Base-by-base conservation (phyloP, 768 basidiomycete genomes). In the Lactarius evosmus region DNA sequence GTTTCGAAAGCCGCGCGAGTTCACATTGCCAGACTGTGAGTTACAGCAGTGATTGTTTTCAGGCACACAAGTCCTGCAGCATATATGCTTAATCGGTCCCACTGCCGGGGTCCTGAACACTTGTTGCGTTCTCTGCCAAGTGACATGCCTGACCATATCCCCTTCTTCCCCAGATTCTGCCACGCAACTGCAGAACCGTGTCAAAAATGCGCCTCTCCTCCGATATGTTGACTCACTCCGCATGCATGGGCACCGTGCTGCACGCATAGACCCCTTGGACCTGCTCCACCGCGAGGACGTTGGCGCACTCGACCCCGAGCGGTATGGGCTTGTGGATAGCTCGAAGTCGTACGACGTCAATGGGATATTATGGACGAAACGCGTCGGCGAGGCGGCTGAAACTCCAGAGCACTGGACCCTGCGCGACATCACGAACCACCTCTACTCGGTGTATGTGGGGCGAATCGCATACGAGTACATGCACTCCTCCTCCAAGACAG, bases 391-490 rank as follows among this genome's bases (percentile, higher is more conserved):
- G 33, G 64, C 70, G 41, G 62, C 69, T 7, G 70, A 72, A 5
- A 71, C 73, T 5, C 78, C 70, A 3, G 75, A 70, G 74, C 79
- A 73, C 73, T 91, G 89, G 87, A 82, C 83, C 1, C 78, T 96
- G 29, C 80, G 80, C 34, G 82, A 90, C 50, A 91, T 97, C 63
- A 82, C 81, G 3, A 72, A 78, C 17, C 88, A 91, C 72, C 78
- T 97, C 14, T 83, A 87, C 60, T 75, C 78, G 0, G 81, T 90
- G 1, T 97, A 97, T 71, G 89, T 92, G 32, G 90, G 88, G 2
- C 84, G 84, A 27, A 92, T 97, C 68, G 93, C 90, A 1, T 92
- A 95, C 70, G 95, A 97, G 81, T 94, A 87, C 63, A 92, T 93
- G 90, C 91, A 95, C 73, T 88, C 90, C 14, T 87, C 89, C 0